Evolutionary conservation across 73 alveolate genomes (phyloP), one percentile per base, ranked within the genome.

Genomic region (Tetrahymena elliotti): DNA sequence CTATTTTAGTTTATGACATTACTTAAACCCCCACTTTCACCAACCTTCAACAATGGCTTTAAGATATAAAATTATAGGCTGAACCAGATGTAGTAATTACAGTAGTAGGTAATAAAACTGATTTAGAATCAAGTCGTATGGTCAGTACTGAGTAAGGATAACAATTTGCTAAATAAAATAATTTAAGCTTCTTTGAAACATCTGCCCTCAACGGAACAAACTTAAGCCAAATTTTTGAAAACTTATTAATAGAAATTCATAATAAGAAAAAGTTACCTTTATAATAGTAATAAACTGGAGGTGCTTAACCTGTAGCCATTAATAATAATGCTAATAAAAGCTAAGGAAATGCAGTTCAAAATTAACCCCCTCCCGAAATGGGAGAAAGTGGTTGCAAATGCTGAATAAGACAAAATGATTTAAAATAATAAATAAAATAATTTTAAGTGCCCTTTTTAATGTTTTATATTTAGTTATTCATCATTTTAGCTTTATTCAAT

Each of bases 101-200:
- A 92, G 84, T 97, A 33, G 97, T 97, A 27, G 99, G 99, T 22
- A 97, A 97, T 97, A 97, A 97, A 94, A 53, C 96, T 83, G 99
- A 97, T 94, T 94, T 97, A 83, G 54, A 35, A 38, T 94, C 95
- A 22, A 83, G 93, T 92, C 94, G 97, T 92, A 95, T 95, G 95
- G 97, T 96, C 13, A 33, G 41, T 93, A 93, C 31, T 31, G 97
- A 95, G 36, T 95, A 95, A 95, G 97, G 93, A 10, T 83, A 83
- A 95, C 18, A 38, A 15, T 93, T 95, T 53, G 97, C 98, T 41
- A 82, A 95, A 93, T 39, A 93, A 93, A 93, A 96, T 94, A 93
- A 95, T 82, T 83, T 95, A 24, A 95, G 94, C 36, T 95, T 94
- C 93, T 84, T 95, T 93, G 98, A 96, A 93, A 95, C 98, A 68